These are phyloP conservation scores for Aspergillus aculeatinus DNA, from an alignment of 2,329 filamentous ascomycete genomes.

Conservation along the genomic window DNA sequence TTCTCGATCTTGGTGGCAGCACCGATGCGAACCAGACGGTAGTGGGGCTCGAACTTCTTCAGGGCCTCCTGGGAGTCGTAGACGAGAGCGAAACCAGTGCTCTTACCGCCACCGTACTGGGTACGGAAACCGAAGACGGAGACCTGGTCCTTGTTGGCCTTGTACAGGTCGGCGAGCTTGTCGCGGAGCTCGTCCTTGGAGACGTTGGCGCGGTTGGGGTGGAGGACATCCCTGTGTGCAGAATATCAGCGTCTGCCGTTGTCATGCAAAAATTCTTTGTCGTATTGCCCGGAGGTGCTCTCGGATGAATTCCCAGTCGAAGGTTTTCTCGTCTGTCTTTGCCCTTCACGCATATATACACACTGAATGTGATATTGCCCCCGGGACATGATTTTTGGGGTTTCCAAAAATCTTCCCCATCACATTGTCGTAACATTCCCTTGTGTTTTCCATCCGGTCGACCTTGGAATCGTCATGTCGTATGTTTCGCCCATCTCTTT, in stretches of 20 bases:
- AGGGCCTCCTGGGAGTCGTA: slow-evolving; percentile 98
- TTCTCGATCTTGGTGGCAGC: slow-evolving; percentile 94
- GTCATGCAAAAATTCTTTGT: slow-evolving; percentile 1
- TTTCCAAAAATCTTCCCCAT: not conserved
- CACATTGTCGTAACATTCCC: not conserved
- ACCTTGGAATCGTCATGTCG: not conserved
- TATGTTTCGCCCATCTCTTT: not conserved
- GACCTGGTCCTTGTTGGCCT: slow-evolving; percentile 96
- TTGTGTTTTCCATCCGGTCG: not conserved
- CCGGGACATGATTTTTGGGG: not conserved
- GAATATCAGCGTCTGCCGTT: slow-evolving; percentile 11
- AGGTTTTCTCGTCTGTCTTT: not conserved
- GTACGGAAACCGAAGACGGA: slow-evolving; percentile 98
- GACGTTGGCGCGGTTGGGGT: slow-evolving; percentile 97
- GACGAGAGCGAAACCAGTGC: slow-evolving; percentile 96
- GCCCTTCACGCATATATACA: not conserved
- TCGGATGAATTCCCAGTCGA: not conserved
- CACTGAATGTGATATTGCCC: not conserved
- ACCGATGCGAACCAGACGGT: slow-evolving; percentile 93
- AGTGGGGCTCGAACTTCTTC: slow-evolving; percentile 99
- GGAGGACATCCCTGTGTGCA: slow-evolving; percentile 85
- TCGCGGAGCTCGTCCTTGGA: slow-evolving; percentile 97
- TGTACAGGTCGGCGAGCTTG: slow-evolving; percentile 95
- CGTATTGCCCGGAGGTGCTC: not conserved
- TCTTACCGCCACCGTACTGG: slow-evolving; percentile 99